A percentile compares a stretch with the other conserved stretches of the same genome.
These are phyloP conservation scores for Trametes villosa DNA, from an alignment of 768 basidiomycete species.

Conservation along the genomic window DNA sequence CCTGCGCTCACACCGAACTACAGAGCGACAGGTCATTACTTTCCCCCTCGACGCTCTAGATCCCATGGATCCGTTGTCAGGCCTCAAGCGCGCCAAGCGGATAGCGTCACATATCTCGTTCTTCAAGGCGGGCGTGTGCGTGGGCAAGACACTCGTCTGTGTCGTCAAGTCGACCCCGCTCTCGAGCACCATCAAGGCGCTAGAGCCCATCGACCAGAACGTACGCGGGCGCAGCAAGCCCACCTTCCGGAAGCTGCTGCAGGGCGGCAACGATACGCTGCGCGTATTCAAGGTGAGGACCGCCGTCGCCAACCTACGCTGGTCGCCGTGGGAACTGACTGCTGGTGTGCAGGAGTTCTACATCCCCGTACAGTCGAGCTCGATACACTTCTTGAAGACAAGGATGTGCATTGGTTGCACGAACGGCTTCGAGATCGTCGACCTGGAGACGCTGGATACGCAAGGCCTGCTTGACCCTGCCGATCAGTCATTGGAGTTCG, in stretches of 20 bases:
- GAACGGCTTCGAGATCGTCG: constrained; percentile 98
- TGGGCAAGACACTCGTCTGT: constrained; percentile 91
- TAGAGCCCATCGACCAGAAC: constrained; percentile 94
- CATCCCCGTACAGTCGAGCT: constrained; percentile 95
- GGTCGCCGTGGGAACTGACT: background rate
- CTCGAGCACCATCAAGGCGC: constrained; percentile 95
- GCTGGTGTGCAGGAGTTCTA: constrained; percentile 82
- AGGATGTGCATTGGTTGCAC: constrained; percentile 97
- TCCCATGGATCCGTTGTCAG: constrained; percentile 86
- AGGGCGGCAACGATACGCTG: constrained; percentile 93
- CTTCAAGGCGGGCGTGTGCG: constrained; percentile 95
- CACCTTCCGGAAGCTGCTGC: constrained; percentile 92
- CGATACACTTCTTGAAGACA: constrained; percentile 96
- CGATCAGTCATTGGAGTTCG: constrained; percentile 91
- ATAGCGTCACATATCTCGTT: constrained; percentile 97
- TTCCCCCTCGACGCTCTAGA: constrained; percentile 95
- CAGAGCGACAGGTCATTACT: constrained; percentile 94
- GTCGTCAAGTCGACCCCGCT: constrained; percentile 95
- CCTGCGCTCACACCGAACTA: background rate
- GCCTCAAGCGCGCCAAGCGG: constrained; percentile 90
- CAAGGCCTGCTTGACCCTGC: constrained; percentile 94
- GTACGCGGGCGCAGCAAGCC: constrained; percentile 79
- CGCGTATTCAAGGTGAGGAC: constrained; percentile 91
- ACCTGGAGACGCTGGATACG: constrained; percentile 95
- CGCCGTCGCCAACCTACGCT: too few relatives aligned